Conservation (phyloP, 176 grass and related monocot genomes). For the Musa schizocarpa region DNA sequence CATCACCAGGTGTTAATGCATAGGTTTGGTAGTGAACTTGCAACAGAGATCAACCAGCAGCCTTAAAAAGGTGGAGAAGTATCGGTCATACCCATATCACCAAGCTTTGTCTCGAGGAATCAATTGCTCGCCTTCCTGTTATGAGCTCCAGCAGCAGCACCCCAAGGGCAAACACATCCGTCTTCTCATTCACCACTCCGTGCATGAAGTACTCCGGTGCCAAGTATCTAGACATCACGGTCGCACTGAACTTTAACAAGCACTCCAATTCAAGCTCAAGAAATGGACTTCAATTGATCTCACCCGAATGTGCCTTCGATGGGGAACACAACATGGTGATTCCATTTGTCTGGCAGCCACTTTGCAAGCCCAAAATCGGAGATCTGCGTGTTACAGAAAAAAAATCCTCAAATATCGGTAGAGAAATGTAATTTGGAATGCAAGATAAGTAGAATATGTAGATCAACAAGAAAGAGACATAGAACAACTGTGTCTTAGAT, state of each 20-base stretch:
- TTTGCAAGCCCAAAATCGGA: constrained; percentile 99
- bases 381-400: constrained; percentile 40
- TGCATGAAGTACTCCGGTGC: constrained; percentile 99
- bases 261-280: background rate
- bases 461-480: too few species aligned
- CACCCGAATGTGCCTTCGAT: constrained; percentile 99
- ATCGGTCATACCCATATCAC: constrained; percentile 71
- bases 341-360: constrained; percentile 88
- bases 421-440: background rate
- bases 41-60: background rate
- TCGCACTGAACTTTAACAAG: constrained; percentile 22
- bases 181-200: constrained; percentile 93
- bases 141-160: constrained; percentile 90
- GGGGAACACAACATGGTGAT: constrained; percentile 82
- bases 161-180: constrained; percentile 83
- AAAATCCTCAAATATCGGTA: too few species aligned
- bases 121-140: constrained; percentile 79
- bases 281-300: constrained; percentile 18
- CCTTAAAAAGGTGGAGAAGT: background rate
- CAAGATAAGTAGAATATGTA: background rate
- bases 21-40: background rate
- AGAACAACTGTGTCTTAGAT: too few species aligned
- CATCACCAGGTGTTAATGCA: background rate
- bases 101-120: constrained; percentile 74
- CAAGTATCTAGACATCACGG: constrained; percentile 51